These are phyloP conservation scores for Bruguiera sexangula DNA, from an alignment of 345 rosid genomes.

Conservation along the genomic window DNA sequence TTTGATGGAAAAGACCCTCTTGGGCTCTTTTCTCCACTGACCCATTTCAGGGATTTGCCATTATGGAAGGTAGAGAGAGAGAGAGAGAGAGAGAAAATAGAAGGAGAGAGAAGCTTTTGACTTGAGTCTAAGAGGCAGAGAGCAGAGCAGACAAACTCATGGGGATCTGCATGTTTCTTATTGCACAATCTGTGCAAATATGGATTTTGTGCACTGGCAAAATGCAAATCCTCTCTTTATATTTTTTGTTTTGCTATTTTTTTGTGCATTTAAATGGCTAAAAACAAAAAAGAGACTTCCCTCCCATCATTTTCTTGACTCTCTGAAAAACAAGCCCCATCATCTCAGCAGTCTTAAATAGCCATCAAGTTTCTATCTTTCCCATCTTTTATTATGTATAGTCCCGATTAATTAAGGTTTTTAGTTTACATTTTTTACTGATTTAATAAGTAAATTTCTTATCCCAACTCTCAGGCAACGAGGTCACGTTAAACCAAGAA, in stretches of 20 bases:
- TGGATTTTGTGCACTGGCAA: not conserved
- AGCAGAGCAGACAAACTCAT: slow-evolving; percentile 18
- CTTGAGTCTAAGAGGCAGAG: slow-evolving; percentile 1
- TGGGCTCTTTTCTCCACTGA: not conserved
- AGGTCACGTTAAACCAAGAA: too few relatives aligned
- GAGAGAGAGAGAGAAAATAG: not conserved
- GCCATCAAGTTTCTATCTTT: slow-evolving; percentile 8
- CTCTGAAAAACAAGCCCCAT: slow-evolving; percentile 12
- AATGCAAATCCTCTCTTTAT: slow-evolving; percentile 14
- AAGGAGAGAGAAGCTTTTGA: not conserved
- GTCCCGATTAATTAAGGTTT: too few relatives aligned
- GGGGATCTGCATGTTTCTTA: slow-evolving; percentile 38
- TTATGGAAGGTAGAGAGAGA: not conserved
- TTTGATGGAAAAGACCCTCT: slow-evolving; percentile 3
- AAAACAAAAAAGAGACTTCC: slow-evolving; percentile 14
- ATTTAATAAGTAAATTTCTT: too few relatives aligned
- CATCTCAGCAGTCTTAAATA: slow-evolving; percentile 7
- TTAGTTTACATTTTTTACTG: too few relatives aligned
- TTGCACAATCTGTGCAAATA: slow-evolving; percentile 19
- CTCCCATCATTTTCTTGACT: slow-evolving; percentile 21
- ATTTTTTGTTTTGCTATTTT: not conserved
- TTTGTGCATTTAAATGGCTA: not conserved
- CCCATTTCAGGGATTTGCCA: not conserved
- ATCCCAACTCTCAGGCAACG: too few relatives aligned
- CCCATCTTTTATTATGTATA: not conserved